Base-by-base conservation (phyloP, 192 early-diverging fungal species). In the Coemansia pectinata region DNA sequence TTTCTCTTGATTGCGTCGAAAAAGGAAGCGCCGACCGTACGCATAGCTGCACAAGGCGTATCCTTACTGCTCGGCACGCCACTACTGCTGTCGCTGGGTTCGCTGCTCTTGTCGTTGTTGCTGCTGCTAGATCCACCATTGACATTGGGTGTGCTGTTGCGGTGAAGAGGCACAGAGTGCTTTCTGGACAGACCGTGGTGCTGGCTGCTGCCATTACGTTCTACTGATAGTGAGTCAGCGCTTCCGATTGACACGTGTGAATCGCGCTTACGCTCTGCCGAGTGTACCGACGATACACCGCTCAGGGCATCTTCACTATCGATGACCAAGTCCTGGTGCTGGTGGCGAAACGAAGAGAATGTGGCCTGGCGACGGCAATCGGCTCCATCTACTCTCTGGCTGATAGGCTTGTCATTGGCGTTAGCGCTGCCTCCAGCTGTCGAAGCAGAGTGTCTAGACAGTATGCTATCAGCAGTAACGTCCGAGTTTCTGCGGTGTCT, bases 401-500 rank as follows among this genome's bases (percentile, higher is more conserved):
- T 21, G 14, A 31, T 29, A 7, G 55, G 55, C 31, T 58, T 58
- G 31, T 23, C 39, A 47, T 21, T 70, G 55, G 44, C 39, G 40
- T 31, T 65, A 42, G 17, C 21, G 27, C 50, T 58, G 23, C 36
- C 36, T 36, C n/a, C 65, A 27, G 63, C 40, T 17, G 52, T 38
- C 55, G 65, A 8, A 52, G 34, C 42, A 33, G 40, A 38, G 62
- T 55, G 73, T 25, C 45, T 66, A 25, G 63, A 59, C 4, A 64
- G 55, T 41, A 41, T 62, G 57, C 55, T 70, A 25, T 66, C 73
- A 7, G 62, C 33, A 53, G 73, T 74, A 9, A 63, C 71, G 34
- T 77, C 79, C 19, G 79, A 77, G 69, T 69, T 71, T 44, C 74
- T 58, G 19, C 74, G 60, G 63, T 71, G 74, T 59, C 71, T 72